These are phyloP conservation scores for Colletotrichum spaethianum DNA, from an alignment of 2,329 filamentous ascomycete genomes.

Conservation along the genomic window DNA sequence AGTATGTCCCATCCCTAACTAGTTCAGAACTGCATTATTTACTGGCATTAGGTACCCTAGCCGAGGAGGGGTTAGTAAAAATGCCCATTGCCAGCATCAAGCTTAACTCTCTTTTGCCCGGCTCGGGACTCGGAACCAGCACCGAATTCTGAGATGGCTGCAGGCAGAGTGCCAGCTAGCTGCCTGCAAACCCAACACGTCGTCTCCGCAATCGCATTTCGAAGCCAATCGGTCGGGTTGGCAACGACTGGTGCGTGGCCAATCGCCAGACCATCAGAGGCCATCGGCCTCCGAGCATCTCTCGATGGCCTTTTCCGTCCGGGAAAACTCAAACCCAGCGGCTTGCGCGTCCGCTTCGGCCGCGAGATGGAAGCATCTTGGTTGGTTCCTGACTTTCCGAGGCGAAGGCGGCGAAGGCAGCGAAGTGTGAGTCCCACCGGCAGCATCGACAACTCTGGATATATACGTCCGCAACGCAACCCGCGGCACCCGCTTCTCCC, in stretches of 20 bases:
- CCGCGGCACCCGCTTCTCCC: background rate
- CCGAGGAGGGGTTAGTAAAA: background rate
- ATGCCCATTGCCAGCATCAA: conserved; percentile 1
- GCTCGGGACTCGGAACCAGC: conserved; percentile 13
- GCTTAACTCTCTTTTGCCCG: conserved; percentile 23
- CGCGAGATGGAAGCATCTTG: background rate
- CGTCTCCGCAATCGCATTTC: background rate
- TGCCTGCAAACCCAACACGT: background rate
- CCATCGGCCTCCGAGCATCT: background rate
- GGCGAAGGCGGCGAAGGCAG: background rate
- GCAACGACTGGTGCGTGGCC: background rate
- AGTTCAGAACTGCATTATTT: background rate
- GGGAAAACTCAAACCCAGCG: conserved; percentile 10
- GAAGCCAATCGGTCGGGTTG: background rate
- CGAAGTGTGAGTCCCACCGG: background rate
- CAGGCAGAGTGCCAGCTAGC: background rate
- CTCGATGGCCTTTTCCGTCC: background rate
- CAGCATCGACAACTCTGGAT: background rate
- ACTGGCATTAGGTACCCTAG: too few species aligned
- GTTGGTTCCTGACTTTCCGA: background rate
- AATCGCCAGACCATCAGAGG: background rate
- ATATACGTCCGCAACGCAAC: background rate
- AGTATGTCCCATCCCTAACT: background rate
- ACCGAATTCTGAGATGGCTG: background rate
- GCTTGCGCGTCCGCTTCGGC: conserved; percentile 2